Base-by-base conservation (phyloP, 129 eudicot species). In the Calendula officinalis region DNA sequence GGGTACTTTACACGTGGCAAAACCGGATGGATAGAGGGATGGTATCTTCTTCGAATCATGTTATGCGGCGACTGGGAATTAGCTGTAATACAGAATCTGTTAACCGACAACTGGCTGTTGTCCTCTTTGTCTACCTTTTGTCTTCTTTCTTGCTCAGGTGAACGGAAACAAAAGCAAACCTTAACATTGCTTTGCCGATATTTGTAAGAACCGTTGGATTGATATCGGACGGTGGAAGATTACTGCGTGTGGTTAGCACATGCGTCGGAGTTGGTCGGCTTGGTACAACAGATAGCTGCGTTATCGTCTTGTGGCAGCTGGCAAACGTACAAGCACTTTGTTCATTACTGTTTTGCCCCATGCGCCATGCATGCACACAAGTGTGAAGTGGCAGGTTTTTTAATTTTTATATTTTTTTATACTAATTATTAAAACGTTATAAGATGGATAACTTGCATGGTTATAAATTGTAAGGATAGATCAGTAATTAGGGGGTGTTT, bases 1-100 rank as follows among this genome's bases (percentile, higher is more conserved):
- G 62, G n/a, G 16, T 73, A n/a, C n/a, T n/a, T 70, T 39, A 48
- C 59, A 64, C 44, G 77, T 73, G 77, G 65, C 55, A 12, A 15
- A 44, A 6, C 17, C 33, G 11, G 9, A 62, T 64, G 30, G 30
- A 37, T 40, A 56, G 10, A 40, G 39, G 6, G 49, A 8, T 8
- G 52, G 72, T 64, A 64, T 62, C 56, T 30, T 11, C 22, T 33
- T 7, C 11, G 70, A 17, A 34, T 52, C 64, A 42, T 35, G 72
- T 64, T 3, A 43, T 57, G 52, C 46, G 77, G 66, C 77, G 6
- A 55, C 56, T 33, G 64, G 58, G 33, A 4, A 44, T 72, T 43
- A 50, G 12, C 32, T n/a, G 50, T 45, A 8, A 15, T 45, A 45
- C 50, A 11, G 65, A 41, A 40, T 56, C 71, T 45, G 45, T 56